Conservation (phyloP, 768 basidiomycete species). For the Zangia roseola region DNA sequence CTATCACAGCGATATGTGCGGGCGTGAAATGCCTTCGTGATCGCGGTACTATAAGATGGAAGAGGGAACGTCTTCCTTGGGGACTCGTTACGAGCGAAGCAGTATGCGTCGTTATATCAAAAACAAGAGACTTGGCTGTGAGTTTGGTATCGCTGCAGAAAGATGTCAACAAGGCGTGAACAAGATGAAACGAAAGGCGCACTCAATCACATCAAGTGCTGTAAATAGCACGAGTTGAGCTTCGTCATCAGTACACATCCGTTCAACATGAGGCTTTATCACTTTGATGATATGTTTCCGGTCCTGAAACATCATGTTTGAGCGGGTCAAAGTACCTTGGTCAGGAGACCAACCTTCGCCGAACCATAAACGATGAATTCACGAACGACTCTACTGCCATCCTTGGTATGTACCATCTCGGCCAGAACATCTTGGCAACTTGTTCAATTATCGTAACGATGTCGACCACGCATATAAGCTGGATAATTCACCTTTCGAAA, state of each 20-base stretch:
- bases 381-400: constrained; percentile 83
- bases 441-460: not conserved
- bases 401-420: constrained; percentile 93
- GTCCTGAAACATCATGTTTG: constrained; percentile 47
- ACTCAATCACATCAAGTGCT: constrained; percentile 89
- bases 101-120: constrained; percentile 61
- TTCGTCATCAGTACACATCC: constrained; percentile 86
- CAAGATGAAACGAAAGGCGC: constrained; percentile 22
- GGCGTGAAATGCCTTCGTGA: constrained; percentile 88
- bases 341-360: constrained; percentile 59
- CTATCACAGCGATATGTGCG: constrained; percentile 65
- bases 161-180: not conserved
- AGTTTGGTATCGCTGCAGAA: constrained; percentile 82
- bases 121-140: constrained; percentile 72
- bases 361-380: constrained; percentile 81
- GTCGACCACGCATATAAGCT: not conserved
- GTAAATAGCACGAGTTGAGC: constrained; percentile 90
- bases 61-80: constrained; percentile 78
- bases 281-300: constrained; percentile 89
- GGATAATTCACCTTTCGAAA: constrained; percentile 64
- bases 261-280: constrained; percentile 85
- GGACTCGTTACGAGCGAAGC: constrained; percentile 55
- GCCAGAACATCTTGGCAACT: constrained; percentile 85
- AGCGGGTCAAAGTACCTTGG: not conserved
- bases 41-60: constrained; percentile 83